Evolutionary conservation across 2,329 filamentous ascomycete species (phyloP).

Genomic region (Beauveria brongniartii): DNA sequence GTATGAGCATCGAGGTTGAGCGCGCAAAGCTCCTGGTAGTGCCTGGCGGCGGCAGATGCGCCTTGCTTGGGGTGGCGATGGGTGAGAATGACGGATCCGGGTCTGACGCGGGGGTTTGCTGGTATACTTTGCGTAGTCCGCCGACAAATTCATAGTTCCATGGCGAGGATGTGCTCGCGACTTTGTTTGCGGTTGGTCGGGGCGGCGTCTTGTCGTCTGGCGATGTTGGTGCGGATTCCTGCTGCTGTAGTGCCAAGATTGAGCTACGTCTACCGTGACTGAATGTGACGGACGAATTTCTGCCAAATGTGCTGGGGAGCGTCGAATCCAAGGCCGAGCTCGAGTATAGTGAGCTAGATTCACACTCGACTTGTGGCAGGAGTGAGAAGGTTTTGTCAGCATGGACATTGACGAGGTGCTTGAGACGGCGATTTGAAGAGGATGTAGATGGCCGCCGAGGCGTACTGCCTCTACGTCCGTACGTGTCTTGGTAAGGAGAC

Average conservation of each 20-base stretch:
- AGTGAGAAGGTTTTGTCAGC: slow-evolving; percentile 53
- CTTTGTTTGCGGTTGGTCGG: background rate
- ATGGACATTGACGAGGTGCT: slow-evolving; percentile 40
- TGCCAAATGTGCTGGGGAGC: slow-evolving; percentile 41
- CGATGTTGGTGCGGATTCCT: slow-evolving; percentile 22
- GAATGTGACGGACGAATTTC: slow-evolving; percentile 34
- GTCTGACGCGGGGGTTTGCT: slow-evolving; percentile 24
- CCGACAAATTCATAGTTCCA: slow-evolving; percentile 48
- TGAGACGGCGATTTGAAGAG: slow-evolving; percentile 20
- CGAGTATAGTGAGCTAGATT: slow-evolving; percentile 23
- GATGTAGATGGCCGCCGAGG: slow-evolving; percentile 19
- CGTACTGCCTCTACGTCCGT: slow-evolving; percentile 7
- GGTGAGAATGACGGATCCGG: background rate
- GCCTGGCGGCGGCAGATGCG: background rate
- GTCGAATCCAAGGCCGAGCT: slow-evolving; percentile 38
- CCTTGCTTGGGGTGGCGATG: slow-evolving; percentile 16
- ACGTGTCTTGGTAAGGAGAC: background rate
- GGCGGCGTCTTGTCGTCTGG: slow-evolving; percentile 11
- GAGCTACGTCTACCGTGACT: slow-evolving; percentile 41
- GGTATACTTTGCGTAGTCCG: slow-evolving; percentile 44
- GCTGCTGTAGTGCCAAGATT: slow-evolving; percentile 39
- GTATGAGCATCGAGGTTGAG: background rate
- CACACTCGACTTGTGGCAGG: slow-evolving; percentile 25
- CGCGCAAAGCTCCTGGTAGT: background rate
- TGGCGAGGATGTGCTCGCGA: slow-evolving; percentile 26